Evolutionary conservation across 148 eudicot genomes (phyloP), one percentile per base, ranked within the genome.

Genomic region (Chenopodium suecicum): DNA sequence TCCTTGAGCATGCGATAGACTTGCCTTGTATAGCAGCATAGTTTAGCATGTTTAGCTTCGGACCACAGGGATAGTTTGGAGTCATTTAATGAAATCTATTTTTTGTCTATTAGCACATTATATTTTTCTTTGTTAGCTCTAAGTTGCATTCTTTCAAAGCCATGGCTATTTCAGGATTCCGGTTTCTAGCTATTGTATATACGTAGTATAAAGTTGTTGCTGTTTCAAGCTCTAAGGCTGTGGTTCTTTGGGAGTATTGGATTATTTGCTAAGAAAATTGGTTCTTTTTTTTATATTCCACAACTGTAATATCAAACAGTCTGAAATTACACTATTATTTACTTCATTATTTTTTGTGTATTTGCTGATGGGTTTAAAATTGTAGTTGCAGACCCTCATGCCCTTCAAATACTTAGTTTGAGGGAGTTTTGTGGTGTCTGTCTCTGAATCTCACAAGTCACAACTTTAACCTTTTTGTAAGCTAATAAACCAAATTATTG

Each of bases 21-120:
- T 77, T 77, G 75, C 76, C 74, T 67, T 78, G 81, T 78, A 82
- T 27, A 82, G 76, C 48, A 70, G 81, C 71, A 71, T 29, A 82
- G 77, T 82, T 64, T 63, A 77, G 76, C 80, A 70, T 72, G 47
- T 82, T 71, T 34, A 69, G 68, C 60, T 58, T 63, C 14, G 63
- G 81, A 77, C 29, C 69, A 70, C 84, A 77, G 81, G 65, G 52
- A 82, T 69, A 13, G 2, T 65, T 20, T 77, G 64, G 29, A 70
- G 66, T 69, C 73, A 77, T 9, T 77, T 50, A 73, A 13, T 54
- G n/a, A 41, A 76, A 32, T 47, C 23, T 56, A 56, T 34, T 77
- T 82, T 63, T 67, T 29, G 4, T 22, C 54, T 62, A 27, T 77
- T 9, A 12, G 16, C 44, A 34, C 31, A 32, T 70, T 23, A 73